Conservation (phyloP, 192 early-diverging fungal species). For the Coemansia brasiliensis region DNA sequence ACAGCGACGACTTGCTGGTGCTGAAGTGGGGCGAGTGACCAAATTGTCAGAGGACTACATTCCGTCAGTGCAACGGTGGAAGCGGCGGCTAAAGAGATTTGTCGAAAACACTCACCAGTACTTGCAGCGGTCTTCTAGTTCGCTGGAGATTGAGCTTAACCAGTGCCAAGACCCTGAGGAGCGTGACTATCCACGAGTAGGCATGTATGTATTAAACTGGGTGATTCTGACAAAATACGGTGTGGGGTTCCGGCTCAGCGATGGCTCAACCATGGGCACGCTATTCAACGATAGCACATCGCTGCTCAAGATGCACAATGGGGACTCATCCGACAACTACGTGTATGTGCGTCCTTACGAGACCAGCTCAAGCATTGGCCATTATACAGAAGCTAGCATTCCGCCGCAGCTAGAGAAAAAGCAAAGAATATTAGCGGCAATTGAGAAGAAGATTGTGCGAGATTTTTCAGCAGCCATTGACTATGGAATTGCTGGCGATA, state of each 20-base stretch:
- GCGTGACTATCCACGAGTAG: conserved; percentile 29
- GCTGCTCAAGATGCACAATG: conserved; percentile 38
- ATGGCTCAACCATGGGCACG: conserved; percentile 74
- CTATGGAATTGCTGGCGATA: conserved; percentile 19
- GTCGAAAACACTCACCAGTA: conserved; percentile 23
- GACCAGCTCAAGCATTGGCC: conserved; percentile 41
- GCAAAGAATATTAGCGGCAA: conserved; percentile 26
- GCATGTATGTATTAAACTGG: conserved; percentile 86
- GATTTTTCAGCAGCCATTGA: conserved; percentile 32
- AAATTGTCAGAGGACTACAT: conserved; percentile 47
- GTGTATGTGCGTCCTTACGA: conserved; percentile 42
- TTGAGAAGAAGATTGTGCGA: conserved; percentile 30
- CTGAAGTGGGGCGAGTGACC: conserved; percentile 42
- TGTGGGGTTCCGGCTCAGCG: conserved; percentile 82
- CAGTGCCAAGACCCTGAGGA: not conserved
- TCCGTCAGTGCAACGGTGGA: conserved; percentile 41
- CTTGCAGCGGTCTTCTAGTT: conserved; percentile 20
- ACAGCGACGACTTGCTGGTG: conserved; percentile 1
- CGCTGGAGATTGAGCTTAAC: conserved; percentile 23
- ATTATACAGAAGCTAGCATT: conserved; percentile 24
- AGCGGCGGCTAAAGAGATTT: conserved; percentile 33
- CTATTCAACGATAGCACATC: conserved; percentile 89
- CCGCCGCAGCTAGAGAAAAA: conserved; percentile 47
- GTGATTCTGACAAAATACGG: conserved; percentile 84
- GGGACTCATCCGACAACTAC: conserved; percentile 9